phyloP scores from a whole-genome alignment of 2,329 filamentous ascomycete genomes.

The Botrytis aclada region DNA sequence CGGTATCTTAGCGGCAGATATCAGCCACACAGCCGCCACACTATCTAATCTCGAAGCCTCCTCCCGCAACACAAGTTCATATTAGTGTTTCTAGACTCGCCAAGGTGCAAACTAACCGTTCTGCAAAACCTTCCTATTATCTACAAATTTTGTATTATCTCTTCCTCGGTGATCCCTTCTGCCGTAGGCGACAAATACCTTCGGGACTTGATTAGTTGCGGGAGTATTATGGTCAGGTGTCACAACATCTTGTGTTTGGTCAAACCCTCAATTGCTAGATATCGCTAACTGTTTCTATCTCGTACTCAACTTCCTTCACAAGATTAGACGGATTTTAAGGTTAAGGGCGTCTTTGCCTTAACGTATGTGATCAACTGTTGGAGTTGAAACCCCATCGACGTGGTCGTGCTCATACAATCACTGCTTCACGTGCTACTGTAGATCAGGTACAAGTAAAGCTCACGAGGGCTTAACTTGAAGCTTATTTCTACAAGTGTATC shows the following conservation, averaged over 20 bases:
- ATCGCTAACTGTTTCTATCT: background rate
- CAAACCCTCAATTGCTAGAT: constrained; percentile 1
- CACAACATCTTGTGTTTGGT: background rate
- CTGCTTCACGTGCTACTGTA: background rate
- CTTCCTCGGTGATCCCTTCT: too few relatives aligned
- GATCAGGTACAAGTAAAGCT: background rate
- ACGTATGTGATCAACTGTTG: background rate
- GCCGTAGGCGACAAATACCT: background rate
- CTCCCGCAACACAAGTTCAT: background rate
- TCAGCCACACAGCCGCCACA: constrained; percentile 6
- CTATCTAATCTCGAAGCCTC: background rate
- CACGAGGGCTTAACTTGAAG: background rate
- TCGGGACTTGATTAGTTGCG: too few relatives aligned
- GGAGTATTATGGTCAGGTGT: background rate
- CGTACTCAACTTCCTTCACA: background rate
- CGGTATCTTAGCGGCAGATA: background rate
- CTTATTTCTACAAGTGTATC: constrained; percentile 4
- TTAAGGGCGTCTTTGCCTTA: background rate
- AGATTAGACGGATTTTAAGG: background rate
- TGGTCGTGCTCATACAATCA: background rate
- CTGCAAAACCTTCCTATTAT: background rate
- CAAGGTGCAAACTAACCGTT: background rate
- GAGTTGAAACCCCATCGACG: background rate
- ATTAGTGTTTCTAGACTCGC: background rate
- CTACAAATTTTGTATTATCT: background rate